Base-by-base conservation (phyloP, 805 yeast genomes). In the Wickerhamiella musiphila region DNA sequence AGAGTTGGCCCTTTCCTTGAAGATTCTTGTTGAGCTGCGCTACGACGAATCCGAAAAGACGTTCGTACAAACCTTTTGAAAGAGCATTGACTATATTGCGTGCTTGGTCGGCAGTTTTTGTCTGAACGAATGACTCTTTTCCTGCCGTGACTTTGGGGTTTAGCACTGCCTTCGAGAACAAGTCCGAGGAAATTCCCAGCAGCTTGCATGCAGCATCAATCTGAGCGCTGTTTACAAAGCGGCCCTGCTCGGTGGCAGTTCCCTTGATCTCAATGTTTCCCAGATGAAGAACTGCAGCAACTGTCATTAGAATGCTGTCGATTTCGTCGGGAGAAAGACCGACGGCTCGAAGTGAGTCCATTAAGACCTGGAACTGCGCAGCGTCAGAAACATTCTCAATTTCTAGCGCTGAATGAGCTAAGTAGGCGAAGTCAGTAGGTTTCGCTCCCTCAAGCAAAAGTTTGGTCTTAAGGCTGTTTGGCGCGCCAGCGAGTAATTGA, bases 101-200 rank as follows among this genome's bases (percentile, higher is more conserved):
- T 1, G 86, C 93, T 49, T 90, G 95, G 0, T 65, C 52, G 0
- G 93, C 73, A 29, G 73, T 73, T 44, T 78, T 70, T 21, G 84
- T 70, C 48, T 82, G 93, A 14, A 71, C 66, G 23, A 90, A 82
- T 54, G 66, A 65, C 51, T 90, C 98, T 42, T 70, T 66, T 2
- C 98, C 98, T 4, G 95, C 94, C 49, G 73, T 81, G 8, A 84
- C 93, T 46, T 70, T 75, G 4, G 95, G 95, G 23, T 68, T 66
- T 21, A 83, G 52, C 8, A 90, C 58, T 0, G 77, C 62, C 26
- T 68, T 70, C 36, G 61, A 63, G 40, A 78, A 68, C 35, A 61
- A 58, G 3, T 63, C 69, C 1, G 62, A 53, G 17, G 54, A 51
- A 16, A 86, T 67, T 1, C 92, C 93, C 26, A 86, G 61, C 16